Percentiles rank a stretch among this genome's conserved stretches.
Evolutionary conservation across 768 basidiomycete species (phyloP).

Genomic region (Dentipellis sp.): DNA sequence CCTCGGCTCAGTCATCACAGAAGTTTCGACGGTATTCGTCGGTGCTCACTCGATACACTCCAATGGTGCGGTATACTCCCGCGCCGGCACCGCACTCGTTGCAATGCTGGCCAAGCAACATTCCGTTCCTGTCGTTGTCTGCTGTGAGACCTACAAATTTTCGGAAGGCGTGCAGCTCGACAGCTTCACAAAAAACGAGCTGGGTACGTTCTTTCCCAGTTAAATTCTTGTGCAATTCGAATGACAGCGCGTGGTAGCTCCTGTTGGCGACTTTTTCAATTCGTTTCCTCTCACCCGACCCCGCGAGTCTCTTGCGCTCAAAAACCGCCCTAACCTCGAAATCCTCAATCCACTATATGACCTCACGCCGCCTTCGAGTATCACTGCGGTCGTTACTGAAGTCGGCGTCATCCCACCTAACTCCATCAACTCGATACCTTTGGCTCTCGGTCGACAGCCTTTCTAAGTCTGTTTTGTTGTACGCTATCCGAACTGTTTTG

Average conservation of each 20-base stretch:
- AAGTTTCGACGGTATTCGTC: constrained; percentile 77
- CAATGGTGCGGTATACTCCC: constrained; percentile 88
- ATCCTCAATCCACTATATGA: constrained; percentile 88
- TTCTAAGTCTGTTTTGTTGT: constrained; percentile 12
- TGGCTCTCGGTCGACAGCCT: constrained; percentile 42
- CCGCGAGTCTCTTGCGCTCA: constrained; percentile 17
- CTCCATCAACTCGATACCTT: constrained; percentile 77
- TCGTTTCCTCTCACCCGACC: constrained; percentile 24
- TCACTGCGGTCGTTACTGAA: constrained; percentile 96
- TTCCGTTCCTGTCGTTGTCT: constrained; percentile 89
- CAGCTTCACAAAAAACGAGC: constrained; percentile 91
- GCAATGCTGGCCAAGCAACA: constrained; percentile 92
- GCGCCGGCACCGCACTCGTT: constrained; percentile 92
- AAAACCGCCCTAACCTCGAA: constrained; percentile 48
- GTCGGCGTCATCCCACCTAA: constrained; percentile 92
- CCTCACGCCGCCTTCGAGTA: constrained; percentile 82
- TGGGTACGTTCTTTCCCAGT: constrained; percentile 45
- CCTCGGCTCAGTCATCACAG: constrained; percentile 67
- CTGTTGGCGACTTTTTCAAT: constrained; percentile 24
- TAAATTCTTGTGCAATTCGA: background rate
- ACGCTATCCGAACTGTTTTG: background rate
- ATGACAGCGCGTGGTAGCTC: constrained; percentile 15
- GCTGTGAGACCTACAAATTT: constrained; percentile 98
- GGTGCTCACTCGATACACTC: constrained; percentile 94
- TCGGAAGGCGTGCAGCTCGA: constrained; percentile 89